phyloP scores from a whole-genome alignment of 441 rosid species.

The Pelargonium fulgidum region DNA sequence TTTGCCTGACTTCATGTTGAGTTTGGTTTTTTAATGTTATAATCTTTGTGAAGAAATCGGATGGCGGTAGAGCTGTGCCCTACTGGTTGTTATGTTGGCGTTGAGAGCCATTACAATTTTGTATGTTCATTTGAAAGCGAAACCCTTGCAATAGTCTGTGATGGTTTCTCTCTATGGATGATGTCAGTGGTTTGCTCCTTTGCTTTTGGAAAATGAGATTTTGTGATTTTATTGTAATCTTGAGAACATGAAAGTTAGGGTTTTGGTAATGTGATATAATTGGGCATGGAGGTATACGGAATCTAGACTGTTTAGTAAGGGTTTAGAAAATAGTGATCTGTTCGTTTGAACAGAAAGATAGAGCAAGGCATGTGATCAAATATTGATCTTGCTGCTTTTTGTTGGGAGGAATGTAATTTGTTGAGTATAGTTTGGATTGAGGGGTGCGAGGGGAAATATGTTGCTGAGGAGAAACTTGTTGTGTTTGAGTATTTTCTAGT shows the following conservation, averaged over 20 bases:
- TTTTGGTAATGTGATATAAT: not conserved
- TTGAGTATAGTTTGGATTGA: not conserved
- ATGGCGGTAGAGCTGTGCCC: slow-evolving; percentile 10
- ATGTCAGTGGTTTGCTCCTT: not conserved
- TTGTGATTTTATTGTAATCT: not conserved
- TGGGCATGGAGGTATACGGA: not conserved
- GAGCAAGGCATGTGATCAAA: not conserved
- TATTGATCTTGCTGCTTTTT: not conserved
- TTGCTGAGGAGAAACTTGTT: slow-evolving; percentile 5
- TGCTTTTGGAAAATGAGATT: not conserved
- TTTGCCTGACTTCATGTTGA: slow-evolving; percentile 1
- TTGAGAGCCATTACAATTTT: not conserved
- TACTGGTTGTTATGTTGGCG: not conserved
- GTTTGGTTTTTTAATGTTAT: not conserved
- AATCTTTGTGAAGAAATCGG: not conserved
- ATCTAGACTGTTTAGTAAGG: not conserved
- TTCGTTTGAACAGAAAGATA: not conserved
- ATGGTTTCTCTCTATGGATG: slow-evolving; percentile 3
- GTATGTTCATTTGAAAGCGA: not conserved
- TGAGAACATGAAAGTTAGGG: not conserved
- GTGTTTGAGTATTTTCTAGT: not conserved
- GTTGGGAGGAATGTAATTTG: not conserved
- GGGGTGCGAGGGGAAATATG: not conserved
- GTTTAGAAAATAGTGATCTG: not conserved
- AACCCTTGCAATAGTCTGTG: not conserved